Evolutionary conservation across 129 eudicot genomes (phyloP).

Genomic region (Logfia minima): DNA sequence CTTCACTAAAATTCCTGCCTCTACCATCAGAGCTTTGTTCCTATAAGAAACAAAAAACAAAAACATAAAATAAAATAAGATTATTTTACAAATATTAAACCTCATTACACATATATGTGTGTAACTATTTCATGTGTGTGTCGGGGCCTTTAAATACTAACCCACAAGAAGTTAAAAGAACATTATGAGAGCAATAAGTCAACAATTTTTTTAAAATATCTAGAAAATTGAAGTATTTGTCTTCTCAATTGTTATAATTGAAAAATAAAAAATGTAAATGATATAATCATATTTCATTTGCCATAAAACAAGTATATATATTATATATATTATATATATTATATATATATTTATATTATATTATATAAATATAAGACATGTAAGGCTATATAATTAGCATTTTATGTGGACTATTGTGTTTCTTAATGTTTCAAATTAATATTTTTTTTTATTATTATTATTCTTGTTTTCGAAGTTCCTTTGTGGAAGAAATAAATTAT

Average conservation of each 20-base stretch:
- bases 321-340: too few relatives aligned
- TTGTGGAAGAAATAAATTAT: not conserved
- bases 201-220: slow-evolving; percentile 14
- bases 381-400: too few relatives aligned
- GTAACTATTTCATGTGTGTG: not conserved
- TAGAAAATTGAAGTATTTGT: not conserved
- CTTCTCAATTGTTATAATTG: slow-evolving; percentile 4
- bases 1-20: slow-evolving; percentile 81
- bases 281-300: not conserved
- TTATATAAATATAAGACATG: too few relatives aligned
- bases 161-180: slow-evolving; percentile 36
- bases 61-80: not conserved
- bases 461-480: not conserved
- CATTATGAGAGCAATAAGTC: slow-evolving; percentile 44
- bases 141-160: slow-evolving; percentile 19
- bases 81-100: not conserved
- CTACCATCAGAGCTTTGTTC: slow-evolving; percentile 83
- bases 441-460: not conserved
- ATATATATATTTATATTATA: too few relatives aligned
- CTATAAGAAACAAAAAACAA: slow-evolving; percentile 41
- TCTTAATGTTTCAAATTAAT: not conserved
- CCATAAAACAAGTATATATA: too few relatives aligned
- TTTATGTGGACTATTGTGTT: too few relatives aligned
- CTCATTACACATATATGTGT: not conserved
- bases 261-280: too few relatives aligned